These are phyloP conservation scores for Neoscytalidium dimidiatum DNA, from an alignment of 2,329 filamentous ascomycete species.

Conservation along the genomic window DNA sequence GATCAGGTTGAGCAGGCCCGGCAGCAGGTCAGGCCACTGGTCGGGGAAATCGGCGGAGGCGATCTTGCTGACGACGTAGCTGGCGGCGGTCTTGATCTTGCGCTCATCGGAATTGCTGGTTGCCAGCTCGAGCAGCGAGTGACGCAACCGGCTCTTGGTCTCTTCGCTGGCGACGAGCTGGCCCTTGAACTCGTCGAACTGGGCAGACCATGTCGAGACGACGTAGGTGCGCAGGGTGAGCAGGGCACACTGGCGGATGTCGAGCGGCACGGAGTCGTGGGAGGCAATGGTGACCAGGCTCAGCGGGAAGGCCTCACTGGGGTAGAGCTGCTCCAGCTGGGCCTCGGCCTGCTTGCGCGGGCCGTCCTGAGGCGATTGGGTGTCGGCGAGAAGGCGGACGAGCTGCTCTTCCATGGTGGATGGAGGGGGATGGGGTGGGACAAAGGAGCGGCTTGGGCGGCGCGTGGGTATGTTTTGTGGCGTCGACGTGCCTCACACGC, in stretches of 20 bases:
- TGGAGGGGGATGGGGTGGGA: not conserved
- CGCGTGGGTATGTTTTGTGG: not conserved
- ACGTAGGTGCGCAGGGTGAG: constrained; percentile 81
- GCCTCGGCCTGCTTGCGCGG: constrained; percentile 85
- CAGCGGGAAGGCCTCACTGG: constrained; percentile 71
- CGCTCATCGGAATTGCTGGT: constrained; percentile 73
- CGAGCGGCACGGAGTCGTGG: constrained; percentile 70
- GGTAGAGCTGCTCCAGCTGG: constrained; percentile 72
- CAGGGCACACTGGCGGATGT: constrained; percentile 81
- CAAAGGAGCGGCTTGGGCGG: not conserved
- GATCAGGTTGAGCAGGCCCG: constrained; percentile 75
- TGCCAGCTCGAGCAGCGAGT: constrained; percentile 74
- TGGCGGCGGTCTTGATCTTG: constrained; percentile 86
- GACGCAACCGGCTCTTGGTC: constrained; percentile 72
- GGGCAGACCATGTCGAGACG: constrained; percentile 77
- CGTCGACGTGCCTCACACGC: constrained; percentile 24
- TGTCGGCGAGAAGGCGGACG: constrained; percentile 82
- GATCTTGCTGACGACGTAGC: constrained; percentile 90
- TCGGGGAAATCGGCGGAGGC: constrained; percentile 92
- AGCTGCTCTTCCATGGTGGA: constrained; percentile 86
- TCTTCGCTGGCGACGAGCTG: constrained; percentile 70
- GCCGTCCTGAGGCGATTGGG: constrained; percentile 73
- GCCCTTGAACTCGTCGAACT: constrained; percentile 70
- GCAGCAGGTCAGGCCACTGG: constrained; percentile 88
- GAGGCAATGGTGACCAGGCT: constrained; percentile 79